These are phyloP conservation scores for Penicillium sp. DNA, from an alignment of 2,329 filamentous ascomycete species.

Conservation along the genomic window DNA sequence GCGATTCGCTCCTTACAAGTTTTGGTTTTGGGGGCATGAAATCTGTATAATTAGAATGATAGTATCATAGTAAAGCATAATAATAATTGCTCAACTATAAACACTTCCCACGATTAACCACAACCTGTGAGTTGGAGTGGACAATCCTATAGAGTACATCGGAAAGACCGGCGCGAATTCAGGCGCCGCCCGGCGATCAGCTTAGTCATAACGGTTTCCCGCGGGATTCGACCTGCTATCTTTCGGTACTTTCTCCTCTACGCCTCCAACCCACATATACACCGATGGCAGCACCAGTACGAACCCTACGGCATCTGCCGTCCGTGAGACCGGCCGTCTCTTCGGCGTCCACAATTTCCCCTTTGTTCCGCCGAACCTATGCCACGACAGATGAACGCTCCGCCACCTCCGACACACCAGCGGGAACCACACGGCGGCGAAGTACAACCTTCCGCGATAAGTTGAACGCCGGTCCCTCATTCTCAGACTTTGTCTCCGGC, in stretches of 20 bases:
- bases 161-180: not conserved
- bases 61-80: slow-evolving; percentile 18
- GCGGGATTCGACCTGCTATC: slow-evolving; percentile 26
- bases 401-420: slow-evolving; percentile 37
- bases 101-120: too few species aligned
- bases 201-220: slow-evolving; percentile 24
- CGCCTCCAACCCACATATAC: slow-evolving; percentile 4
- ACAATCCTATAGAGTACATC: not conserved
- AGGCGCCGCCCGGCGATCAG: slow-evolving; percentile 1
- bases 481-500: slow-evolving; percentile 58
- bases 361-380: slow-evolving; percentile 34
- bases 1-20: slow-evolving; percentile 15
- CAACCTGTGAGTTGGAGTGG: too few species aligned
- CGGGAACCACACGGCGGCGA: slow-evolving; percentile 50
- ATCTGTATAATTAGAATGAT: slow-evolving; percentile 16
- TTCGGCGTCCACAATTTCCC: slow-evolving; percentile 13
- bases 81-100: slow-evolving; percentile 17
- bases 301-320: slow-evolving; percentile 31
- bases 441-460: slow-evolving; percentile 58
- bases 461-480: slow-evolving; percentile 61
- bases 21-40: slow-evolving; percentile 1
- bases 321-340: slow-evolving; percentile 23
- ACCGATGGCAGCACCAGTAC: slow-evolving; percentile 34
- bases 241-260: slow-evolving; percentile 3
- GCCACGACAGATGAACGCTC: slow-evolving; percentile 39